Evolutionary conservation across 2,329 filamentous ascomycete genomes (phyloP), one percentile per base, ranked within the genome.

Genomic region (Calonectria pauciramosa): DNA sequence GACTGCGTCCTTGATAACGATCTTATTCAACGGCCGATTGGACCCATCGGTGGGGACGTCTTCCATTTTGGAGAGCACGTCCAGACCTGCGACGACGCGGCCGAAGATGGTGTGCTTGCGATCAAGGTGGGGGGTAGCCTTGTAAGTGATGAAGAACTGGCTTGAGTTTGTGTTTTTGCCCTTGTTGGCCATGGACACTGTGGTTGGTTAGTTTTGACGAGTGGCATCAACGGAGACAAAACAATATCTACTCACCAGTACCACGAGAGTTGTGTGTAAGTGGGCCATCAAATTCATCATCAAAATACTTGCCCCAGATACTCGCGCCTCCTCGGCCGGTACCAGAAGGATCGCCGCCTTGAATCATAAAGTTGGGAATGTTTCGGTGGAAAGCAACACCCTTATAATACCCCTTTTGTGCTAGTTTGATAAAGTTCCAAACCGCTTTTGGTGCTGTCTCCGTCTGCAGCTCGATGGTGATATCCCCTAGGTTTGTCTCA

Each of bases 31-130:
- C 0, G 97, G 97, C 9, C 94, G 89, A 83, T 96, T 94, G 23
- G 89, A 91, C n/a, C 92, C 91, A 79, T 96, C 95, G 0, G 93
- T 94, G 2, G 94, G 92, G 20, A 93, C 91, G 14, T 91, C 90
- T 85, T 99, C 97, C 86, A 99, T 92, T 72, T 91, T 91, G 75
- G 90, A 89, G 18, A 99, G 88, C 0, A 93, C 91, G 56, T 94
- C 92, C 70, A 93, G 81, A 0, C 94, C 96, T 34, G 94, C 95
- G 1, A 97, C 94, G 0, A 99, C 92, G 47, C 93, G 92, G 2
- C 94, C 97, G 81, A 99, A 99, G 51, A 99, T 94, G n/a, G 97
- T 99, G 85, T 99, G 97, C 83, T 99, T 99, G 74, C 93, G 91
- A 85, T 99, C 95, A 0, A 99, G 90, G 86, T 99, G 97, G 76